A percentile compares a stretch with the other conserved stretches of the same genome.
These are phyloP conservation scores for Colletotrichum sp. DNA, from an alignment of 2,329 filamentous ascomycete species.

Conservation along the genomic window DNA sequence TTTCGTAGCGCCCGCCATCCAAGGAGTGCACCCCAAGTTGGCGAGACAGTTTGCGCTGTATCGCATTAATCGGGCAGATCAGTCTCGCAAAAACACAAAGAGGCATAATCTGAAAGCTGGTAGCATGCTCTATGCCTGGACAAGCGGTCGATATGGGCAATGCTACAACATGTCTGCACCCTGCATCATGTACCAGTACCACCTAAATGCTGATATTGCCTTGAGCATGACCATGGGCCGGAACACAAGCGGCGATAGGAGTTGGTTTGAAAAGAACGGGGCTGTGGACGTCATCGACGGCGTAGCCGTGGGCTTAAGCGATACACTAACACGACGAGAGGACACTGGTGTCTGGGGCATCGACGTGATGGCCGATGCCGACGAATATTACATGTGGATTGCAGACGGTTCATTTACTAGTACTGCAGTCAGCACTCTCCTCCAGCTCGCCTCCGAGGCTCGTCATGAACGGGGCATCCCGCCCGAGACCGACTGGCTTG, in stretches of 20 bases:
- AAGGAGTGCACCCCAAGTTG: slow-evolving; percentile 27
- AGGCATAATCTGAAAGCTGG: slow-evolving; percentile 52
- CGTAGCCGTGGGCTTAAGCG: slow-evolving; percentile 5
- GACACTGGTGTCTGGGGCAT: slow-evolving; percentile 19
- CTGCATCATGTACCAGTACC: slow-evolving; percentile 75
- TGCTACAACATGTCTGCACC: slow-evolving; percentile 63
- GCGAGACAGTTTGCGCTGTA: slow-evolving; percentile 31
- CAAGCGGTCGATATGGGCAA: slow-evolving; percentile 69
- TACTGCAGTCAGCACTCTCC: neutral
- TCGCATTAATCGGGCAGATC: slow-evolving; percentile 34
- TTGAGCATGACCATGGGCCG: slow-evolving; percentile 38
- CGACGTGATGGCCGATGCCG: slow-evolving; percentile 24
- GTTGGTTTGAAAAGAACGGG: slow-evolving; percentile 15
- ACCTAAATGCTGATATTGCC: slow-evolving; percentile 73
- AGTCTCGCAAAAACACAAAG: slow-evolving; percentile 67
- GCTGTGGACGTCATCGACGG: neutral
- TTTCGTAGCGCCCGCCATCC: slow-evolving; percentile 31
- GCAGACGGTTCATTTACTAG: neutral
- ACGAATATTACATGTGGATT: slow-evolving; percentile 21
- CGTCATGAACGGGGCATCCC: neutral
- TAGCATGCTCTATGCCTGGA: slow-evolving; percentile 70
- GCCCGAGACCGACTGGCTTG: neutral
- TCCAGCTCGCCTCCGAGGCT: neutral
- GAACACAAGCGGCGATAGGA: slow-evolving; percentile 27
- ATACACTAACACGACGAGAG: slow-evolving; percentile 16